phyloP scores from a whole-genome alignment of 768 basidiomycete genomes.

The Boletus patriciae region DNA sequence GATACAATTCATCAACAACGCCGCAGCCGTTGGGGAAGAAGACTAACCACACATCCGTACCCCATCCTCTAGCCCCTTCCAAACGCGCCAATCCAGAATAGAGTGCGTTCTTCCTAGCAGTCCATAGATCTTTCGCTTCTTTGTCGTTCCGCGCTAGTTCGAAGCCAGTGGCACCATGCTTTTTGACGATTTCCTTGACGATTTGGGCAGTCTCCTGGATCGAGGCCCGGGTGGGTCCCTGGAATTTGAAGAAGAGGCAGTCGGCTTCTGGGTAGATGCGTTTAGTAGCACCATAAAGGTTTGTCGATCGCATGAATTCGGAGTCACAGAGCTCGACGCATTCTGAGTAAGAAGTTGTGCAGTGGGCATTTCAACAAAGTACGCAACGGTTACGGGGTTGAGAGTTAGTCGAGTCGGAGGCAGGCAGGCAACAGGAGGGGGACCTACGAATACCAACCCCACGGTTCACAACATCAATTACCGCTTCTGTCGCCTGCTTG shows the following conservation, averaged over 20 bases:
- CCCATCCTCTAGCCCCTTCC: constrained; percentile 59
- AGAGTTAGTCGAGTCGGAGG: neutral
- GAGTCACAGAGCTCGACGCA: constrained; percentile 84
- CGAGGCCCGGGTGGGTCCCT: constrained; percentile 60
- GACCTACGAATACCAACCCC: constrained; percentile 76
- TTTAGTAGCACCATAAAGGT: constrained; percentile 52
- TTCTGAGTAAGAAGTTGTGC: constrained; percentile 43
- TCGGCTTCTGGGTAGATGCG: constrained; percentile 63
- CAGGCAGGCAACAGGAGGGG: neutral
- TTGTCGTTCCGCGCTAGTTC: constrained; percentile 59
- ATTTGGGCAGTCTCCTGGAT: constrained; percentile 62
- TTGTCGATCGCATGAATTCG: constrained; percentile 61
- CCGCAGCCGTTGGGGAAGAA: neutral
- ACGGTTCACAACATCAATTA: constrained; percentile 65
- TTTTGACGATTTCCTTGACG: constrained; percentile 56
- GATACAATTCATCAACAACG: neutral
- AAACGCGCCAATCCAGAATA: constrained; percentile 55
- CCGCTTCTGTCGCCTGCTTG: constrained; percentile 70
- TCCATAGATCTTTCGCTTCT: constrained; percentile 76
- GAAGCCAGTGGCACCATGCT: constrained; percentile 68
- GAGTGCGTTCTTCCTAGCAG: constrained; percentile 66
- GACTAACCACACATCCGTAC: constrained; percentile 74
- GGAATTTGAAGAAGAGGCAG: constrained; percentile 85
- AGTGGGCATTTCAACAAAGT: neutral
- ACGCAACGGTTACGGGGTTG: neutral